phyloP scores from a whole-genome alignment of 2,329 filamentous ascomycete genomes.

The Lecanicillium sp. region DNA sequence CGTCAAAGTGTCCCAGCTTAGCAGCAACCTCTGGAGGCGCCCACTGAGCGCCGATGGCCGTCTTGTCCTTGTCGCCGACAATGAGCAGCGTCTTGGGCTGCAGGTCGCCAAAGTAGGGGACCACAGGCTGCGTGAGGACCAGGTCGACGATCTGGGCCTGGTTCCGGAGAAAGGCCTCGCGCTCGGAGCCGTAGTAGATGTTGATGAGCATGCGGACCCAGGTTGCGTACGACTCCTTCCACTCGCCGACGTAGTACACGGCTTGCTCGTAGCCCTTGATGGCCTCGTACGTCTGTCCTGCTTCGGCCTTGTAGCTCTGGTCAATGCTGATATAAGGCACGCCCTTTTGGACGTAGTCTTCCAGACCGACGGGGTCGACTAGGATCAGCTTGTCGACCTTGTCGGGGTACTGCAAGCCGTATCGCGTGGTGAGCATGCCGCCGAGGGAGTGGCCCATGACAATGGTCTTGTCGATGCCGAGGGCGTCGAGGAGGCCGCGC shows the following conservation, averaged over 20 bases:
- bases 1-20: slow-evolving; percentile 39
- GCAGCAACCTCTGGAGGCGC: slow-evolving; percentile 32
- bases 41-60: slow-evolving; percentile 47
- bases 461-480: slow-evolving; percentile 33
- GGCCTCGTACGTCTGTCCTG: slow-evolving; percentile 30
- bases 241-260: slow-evolving; percentile 40
- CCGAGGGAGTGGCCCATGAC: slow-evolving; percentile 48
- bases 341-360: slow-evolving; percentile 42
- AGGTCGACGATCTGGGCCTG: slow-evolving; percentile 46
- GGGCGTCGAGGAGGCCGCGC: slow-evolving; percentile 32
- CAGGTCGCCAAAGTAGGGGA: slow-evolving; percentile 39
- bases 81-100: slow-evolving; percentile 38
- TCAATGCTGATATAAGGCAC: slow-evolving; percentile 39
- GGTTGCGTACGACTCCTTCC: slow-evolving; percentile 40
- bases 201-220: slow-evolving; percentile 48
- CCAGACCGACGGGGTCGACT: slow-evolving; percentile 43
- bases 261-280: slow-evolving; percentile 38
- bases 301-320: slow-evolving; percentile 26
- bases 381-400: slow-evolving; percentile 35
- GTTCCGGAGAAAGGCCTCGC: slow-evolving; percentile 33
- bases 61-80: slow-evolving; percentile 43
- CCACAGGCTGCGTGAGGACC: slow-evolving; percentile 43
- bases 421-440: slow-evolving; percentile 44
- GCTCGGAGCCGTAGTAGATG: slow-evolving; percentile 37
- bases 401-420: slow-evolving; percentile 40